Evolutionary conservation across 495 filamentous ascomycete genomes (phyloP), one percentile per base, ranked within the genome.

Genomic region (Choiromyces venosus): DNA sequence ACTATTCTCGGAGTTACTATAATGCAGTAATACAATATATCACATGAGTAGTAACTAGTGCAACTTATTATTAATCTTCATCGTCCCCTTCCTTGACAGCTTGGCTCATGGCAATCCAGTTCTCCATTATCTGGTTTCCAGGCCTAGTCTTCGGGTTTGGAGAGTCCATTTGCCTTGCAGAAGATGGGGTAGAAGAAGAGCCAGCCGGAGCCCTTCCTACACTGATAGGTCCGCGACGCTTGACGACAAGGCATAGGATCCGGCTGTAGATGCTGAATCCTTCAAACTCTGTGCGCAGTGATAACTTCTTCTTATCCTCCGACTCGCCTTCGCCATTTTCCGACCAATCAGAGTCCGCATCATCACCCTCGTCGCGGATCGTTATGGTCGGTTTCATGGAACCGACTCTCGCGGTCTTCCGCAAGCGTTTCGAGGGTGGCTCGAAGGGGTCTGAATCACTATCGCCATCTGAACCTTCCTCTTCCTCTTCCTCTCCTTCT

Each of bases 191-290:
- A 29, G 33, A 52, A 52, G 74, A 69, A 29, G 66, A 35, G 12
- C 67, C 65, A 16, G 39, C 72, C 66, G 81, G 68, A 25, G 74
- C 78, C 37, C 78, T 81, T 69, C 71, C 84, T 36, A 73, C 79
- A 77, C 79, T 70, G 52, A 33, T 33, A 5, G 52, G 25, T 14
- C 88, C 89, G 72, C 85, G 89, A 52, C 91, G 86, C 82, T 96
- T 94, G 74, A 99, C 90, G 19, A 98, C 89, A 46, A 99, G 84
- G 81, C 93, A 98, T 46, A 99, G 85, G 39, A 96, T 91, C 73
- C 92, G 90, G 10, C 94, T 92, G 83, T 95, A 94, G 82, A 99
- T 97, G 78, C 89, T 90, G 82, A 97, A 99, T 40, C 95, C 94
- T 77, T 98, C 93, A 82, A 97, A 98, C 35, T 90, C 89, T 37